These are phyloP conservation scores for Macrocybe gigantea DNA, from an alignment of 768 basidiomycete species.

Conservation along the genomic window DNA sequence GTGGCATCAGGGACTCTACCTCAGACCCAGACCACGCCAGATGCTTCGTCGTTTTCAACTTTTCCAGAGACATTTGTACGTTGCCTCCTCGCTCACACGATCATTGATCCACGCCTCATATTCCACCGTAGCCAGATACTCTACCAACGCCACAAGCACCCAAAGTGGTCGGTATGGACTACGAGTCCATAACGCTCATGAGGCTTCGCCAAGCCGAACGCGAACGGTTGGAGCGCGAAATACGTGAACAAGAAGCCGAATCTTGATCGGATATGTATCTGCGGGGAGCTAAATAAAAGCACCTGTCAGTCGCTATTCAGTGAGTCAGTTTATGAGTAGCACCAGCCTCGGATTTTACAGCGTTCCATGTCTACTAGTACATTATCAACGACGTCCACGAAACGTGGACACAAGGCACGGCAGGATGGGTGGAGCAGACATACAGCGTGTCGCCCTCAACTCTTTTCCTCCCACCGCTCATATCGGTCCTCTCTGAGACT, in stretches of 20 bases:
- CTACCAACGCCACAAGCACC: constrained; percentile 17
- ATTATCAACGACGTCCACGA: not conserved
- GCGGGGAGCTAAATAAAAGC: constrained; percentile 2
- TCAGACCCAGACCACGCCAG: constrained; percentile 21
- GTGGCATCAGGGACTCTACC: constrained; percentile 9
- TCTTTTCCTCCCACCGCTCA: constrained; percentile 68
- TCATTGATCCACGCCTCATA: constrained; percentile 4
- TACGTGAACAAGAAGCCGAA: constrained; percentile 58
- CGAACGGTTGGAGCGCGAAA: constrained; percentile 70
- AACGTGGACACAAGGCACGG: not conserved
- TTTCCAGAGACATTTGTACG: constrained; percentile 57
- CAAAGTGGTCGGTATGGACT: constrained; percentile 47
- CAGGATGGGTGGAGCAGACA: not conserved
- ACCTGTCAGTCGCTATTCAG: too few species aligned
- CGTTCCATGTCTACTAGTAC: too few species aligned
- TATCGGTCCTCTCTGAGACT: constrained; percentile 51
- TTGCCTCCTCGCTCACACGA: constrained; percentile 2
- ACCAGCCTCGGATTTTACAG: too few species aligned
- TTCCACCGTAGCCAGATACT: constrained; percentile 18
- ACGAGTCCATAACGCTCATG: constrained; percentile 75
- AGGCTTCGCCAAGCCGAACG: constrained; percentile 79
- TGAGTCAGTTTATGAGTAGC: too few species aligned
- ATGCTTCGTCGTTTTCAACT: constrained; percentile 46
- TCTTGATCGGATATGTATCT: too few species aligned
- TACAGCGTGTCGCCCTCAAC: constrained; percentile 24